Evolutionary conservation across 495 filamentous ascomycete genomes (phyloP), one percentile per base, ranked within the genome.

Genomic region (Corynascus novoguineensis): DNA sequence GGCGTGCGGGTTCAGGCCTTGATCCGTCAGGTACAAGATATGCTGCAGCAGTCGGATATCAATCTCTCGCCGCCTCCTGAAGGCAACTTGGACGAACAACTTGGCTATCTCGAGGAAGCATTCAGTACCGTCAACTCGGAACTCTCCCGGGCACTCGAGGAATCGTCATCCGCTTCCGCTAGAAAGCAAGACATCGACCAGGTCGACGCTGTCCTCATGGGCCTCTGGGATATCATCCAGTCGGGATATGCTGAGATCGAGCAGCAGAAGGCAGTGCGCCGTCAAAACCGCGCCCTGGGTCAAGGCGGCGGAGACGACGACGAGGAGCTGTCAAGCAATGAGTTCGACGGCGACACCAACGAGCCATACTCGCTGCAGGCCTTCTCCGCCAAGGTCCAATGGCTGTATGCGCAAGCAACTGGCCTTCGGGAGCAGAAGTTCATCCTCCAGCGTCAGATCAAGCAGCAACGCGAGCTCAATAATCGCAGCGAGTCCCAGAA

Each of bases 381-480:
- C 1, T 90, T 92, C 72, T 86, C 84, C 10, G 69, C 82, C 15
- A 95, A 87, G 67, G 81, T 98, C 1, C 87, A 89, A 64, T 82
- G 81, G 63, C 73, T 97, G 7, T 88, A 87, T 61, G 75, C 71
- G 25, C 81, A 81, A 53, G 78, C 81, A 14, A 80, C 80, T 8
- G 72, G 76, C n/a, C 72, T 95, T 22, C 80, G 86, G 35, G 89
- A 96, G 59, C 89, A 96, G 60, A 91, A 95, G 69, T 80, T 80
- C 47, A 91, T 91, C 17, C 71, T 96, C 22, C 85, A 87, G 58
- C 84, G 89, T 4, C 90, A 97, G 61, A 89, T 96, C 61, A 90
- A 95, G 71, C 89, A 95, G 67, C 91, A 97, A 70, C 85, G 90
- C 38, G 89, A 93, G 63, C 79, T 95, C 49, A 93, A 91, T 67